phyloP scores from a whole-genome alignment of 2,329 filamentous ascomycete genomes.

The Helotiales sp. region DNA sequence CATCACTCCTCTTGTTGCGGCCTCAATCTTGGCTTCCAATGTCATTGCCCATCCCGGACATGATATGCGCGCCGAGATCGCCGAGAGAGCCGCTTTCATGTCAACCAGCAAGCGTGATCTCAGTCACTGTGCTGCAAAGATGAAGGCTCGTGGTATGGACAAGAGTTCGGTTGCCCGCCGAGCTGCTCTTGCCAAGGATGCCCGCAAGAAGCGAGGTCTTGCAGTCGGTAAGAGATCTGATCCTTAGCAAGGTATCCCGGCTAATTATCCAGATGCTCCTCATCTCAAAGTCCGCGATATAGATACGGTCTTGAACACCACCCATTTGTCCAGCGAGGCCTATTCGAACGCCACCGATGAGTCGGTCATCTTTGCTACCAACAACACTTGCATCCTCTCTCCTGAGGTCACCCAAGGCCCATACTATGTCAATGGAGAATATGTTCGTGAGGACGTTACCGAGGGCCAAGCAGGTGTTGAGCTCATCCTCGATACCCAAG shows the following conservation, averaged over 20 bases:
- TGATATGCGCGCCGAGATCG: constrained; percentile 37
- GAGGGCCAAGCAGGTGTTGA: constrained; percentile 40
- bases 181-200: constrained; percentile 33
- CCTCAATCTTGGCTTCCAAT: constrained; percentile 21
- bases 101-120: constrained; percentile 37
- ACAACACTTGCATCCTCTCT: constrained; percentile 49
- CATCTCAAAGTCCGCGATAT: constrained; percentile 21
- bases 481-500: constrained; percentile 42
- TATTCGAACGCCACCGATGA: constrained; percentile 38
- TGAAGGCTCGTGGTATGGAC: constrained; percentile 41
- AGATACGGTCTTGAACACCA: constrained; percentile 14
- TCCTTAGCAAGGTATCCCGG: not conserved
- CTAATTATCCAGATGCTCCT: constrained; percentile 5
- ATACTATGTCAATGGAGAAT: constrained; percentile 46
- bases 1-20: constrained; percentile 23
- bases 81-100: constrained; percentile 38
- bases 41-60: constrained; percentile 41
- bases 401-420: constrained; percentile 55
- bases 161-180: constrained; percentile 37
- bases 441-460: constrained; percentile 38
- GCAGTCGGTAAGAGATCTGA: constrained; percentile 5
- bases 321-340: constrained; percentile 20
- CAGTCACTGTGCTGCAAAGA: constrained; percentile 39
- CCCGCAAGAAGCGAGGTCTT: constrained; percentile 36
- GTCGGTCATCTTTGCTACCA: constrained; percentile 42